Percentiles rank a stretch among this genome's conserved stretches.
phyloP scores from a whole-genome alignment of 495 filamentous ascomycete species.

The Margaritispora aquatica region DNA sequence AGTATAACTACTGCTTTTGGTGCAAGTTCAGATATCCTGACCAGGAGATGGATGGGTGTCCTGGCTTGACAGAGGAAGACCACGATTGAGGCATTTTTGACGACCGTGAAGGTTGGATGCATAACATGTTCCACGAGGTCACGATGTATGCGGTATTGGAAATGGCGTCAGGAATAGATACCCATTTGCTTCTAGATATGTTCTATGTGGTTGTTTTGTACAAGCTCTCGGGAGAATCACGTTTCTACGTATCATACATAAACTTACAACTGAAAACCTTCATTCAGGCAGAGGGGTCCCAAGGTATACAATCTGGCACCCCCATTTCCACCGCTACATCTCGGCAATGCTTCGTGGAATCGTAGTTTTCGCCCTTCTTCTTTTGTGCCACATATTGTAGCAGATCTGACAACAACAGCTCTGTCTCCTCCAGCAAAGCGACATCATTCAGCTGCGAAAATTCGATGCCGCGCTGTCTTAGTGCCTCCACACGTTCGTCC shows the following conservation, averaged over 20 bases:
- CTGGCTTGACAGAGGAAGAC: conserved; percentile 84
- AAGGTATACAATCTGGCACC: conserved; percentile 19
- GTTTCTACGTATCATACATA: conserved; percentile 1
- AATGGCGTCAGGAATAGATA: too few species aligned
- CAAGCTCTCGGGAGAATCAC: neutral
- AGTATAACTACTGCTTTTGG: conserved; percentile 89
- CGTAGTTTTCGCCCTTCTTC: conserved; percentile 1
- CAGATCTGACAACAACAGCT: conserved; percentile 44
- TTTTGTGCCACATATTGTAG: conserved; percentile 35
- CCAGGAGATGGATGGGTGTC: conserved; percentile 77
- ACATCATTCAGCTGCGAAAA: conserved; percentile 32
- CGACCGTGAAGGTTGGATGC: too few species aligned
- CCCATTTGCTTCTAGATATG: conserved; percentile 16
- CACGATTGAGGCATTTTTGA: too few species aligned
- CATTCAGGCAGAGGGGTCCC: too few species aligned
- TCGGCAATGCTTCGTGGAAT: neutral
- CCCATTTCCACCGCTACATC: conserved; percentile 20
- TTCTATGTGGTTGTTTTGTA: neutral
- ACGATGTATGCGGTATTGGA: conserved; percentile 14
- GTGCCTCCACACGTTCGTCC: conserved; percentile 20
- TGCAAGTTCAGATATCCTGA: conserved; percentile 80
- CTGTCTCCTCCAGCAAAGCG: conserved; percentile 39
- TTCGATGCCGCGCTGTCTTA: conserved; percentile 23
- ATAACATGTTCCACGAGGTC: too few species aligned
- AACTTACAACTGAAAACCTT: neutral